These are phyloP conservation scores for Lichtheimia ornata DNA, from an alignment of 371 early-diverging fungal species.

Conservation along the genomic window DNA sequence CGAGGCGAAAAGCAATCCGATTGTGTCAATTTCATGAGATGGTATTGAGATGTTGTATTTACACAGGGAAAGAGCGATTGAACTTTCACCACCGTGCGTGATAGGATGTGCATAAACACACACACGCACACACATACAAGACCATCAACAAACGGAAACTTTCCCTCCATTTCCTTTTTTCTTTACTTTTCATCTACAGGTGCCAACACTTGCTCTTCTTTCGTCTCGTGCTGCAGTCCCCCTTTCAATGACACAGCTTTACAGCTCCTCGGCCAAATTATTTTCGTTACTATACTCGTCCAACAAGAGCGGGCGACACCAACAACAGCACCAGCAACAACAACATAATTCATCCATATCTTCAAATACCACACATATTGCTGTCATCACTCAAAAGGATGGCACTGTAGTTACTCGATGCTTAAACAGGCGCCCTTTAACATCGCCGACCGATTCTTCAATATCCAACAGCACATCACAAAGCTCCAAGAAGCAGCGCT, in stretches of 20 bases:
- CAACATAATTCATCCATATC: neutral
- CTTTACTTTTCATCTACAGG: neutral
- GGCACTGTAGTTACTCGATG: conserved; percentile 20
- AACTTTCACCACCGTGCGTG: no score
- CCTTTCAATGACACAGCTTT: conserved; percentile 6
- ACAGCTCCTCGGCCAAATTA: conserved; percentile 7
- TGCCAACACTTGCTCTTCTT: neutral
- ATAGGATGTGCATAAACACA: neutral
- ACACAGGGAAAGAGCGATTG: no score
- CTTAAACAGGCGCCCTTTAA: conserved; percentile 1
- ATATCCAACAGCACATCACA: no score
- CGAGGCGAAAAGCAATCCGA: no score
- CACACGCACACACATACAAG: neutral
- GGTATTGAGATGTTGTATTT: no score
- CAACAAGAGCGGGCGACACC: neutral
- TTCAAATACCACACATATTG: conserved; percentile 14
- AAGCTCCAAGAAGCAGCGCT: neutral
- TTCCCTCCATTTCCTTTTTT: conserved; percentile 6
- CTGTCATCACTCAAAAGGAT: conserved; percentile 20
- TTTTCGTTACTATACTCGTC: conserved; percentile 6
- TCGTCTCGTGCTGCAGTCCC: neutral
- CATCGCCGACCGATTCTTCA: neutral
- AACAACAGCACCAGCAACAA: conserved; percentile 3
- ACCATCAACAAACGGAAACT: conserved; percentile 2
- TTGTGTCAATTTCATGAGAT: no score